phyloP scores from a whole-genome alignment of 352 stramenopile species.

The Aphanomyces cochlioides region DNA sequence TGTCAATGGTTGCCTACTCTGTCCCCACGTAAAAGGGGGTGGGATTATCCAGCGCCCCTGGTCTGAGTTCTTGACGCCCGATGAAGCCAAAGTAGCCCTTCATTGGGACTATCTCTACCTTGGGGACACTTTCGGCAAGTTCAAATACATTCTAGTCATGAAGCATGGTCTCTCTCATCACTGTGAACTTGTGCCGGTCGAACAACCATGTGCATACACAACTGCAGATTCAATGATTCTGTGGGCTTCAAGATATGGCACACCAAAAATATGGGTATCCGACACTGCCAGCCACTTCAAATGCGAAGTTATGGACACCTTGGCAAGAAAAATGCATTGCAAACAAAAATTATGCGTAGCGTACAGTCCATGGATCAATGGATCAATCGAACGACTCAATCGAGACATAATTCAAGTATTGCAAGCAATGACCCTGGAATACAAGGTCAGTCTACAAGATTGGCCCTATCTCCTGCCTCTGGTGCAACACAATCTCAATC shows the following conservation, averaged over 20 bases:
- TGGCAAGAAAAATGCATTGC: conserved; percentile 15
- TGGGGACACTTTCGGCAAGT: conserved; percentile 27
- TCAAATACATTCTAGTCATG: conserved; percentile 35
- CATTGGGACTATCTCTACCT: conserved; percentile 40
- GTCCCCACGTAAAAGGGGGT: conserved; percentile 32
- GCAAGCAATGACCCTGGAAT: conserved; percentile 31
- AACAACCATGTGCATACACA: conserved; percentile 18
- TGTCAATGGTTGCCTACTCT: conserved; percentile 30
- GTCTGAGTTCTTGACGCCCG: conserved; percentile 8
- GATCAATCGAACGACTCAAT: conserved; percentile 35
- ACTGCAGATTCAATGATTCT: conserved; percentile 31
- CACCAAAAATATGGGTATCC: conserved; percentile 33
- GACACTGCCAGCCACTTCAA: conserved; percentile 43
- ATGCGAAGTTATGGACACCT: conserved; percentile 33
- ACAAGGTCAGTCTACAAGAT: conserved; percentile 27
- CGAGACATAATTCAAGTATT: conserved; percentile 37
- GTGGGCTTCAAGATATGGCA: conserved; percentile 36
- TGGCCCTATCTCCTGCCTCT: conserved; percentile 33
- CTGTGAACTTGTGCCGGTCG: conserved; percentile 34
- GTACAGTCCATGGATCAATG: conserved; percentile 40
- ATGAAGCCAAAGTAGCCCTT: conserved; percentile 34
- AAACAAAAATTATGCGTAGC: conserved; percentile 30
- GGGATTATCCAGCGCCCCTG: conserved; percentile 29
- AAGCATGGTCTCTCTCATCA: conserved; percentile 38
- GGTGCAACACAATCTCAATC: conserved; percentile 36